Percentiles rank a stretch among this genome's conserved stretches.
Conservation (phyloP, 2,329 filamentous ascomycete genomes). For the Diaporthe destruens region DNA sequence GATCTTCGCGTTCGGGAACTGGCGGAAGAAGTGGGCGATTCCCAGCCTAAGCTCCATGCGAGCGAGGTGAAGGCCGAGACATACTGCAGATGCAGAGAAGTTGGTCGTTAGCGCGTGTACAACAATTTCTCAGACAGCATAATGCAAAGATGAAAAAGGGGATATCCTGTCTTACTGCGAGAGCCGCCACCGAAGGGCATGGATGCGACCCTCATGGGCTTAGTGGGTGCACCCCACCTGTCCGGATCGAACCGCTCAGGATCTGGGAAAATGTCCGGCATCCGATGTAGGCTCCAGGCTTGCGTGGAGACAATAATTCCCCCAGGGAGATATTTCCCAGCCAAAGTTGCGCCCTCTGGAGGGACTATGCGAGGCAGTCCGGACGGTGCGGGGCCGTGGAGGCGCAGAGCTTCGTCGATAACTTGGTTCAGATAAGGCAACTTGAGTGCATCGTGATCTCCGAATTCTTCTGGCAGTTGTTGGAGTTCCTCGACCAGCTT, state of each 20-base stretch:
- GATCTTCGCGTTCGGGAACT: conserved; percentile 48
- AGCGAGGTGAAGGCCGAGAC: conserved; percentile 68
- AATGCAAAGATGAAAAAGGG: not conserved
- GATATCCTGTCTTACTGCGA: conserved; percentile 43
- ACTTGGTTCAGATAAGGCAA: conserved; percentile 57
- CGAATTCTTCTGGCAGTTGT: conserved; percentile 50
- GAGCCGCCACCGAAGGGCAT: conserved; percentile 50
- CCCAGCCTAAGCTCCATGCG: conserved; percentile 65
- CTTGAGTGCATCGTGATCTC: conserved; percentile 50
- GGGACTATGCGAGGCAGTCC: conserved; percentile 57
- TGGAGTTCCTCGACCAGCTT: conserved; percentile 53
- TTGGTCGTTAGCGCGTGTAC: conserved; percentile 44
- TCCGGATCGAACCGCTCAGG: conserved; percentile 53
- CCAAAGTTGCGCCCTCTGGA: conserved; percentile 53
- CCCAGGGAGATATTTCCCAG: conserved; percentile 55
- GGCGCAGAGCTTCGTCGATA: conserved; percentile 60
- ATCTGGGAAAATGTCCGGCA: conserved; percentile 55
- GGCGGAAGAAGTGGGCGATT: conserved; percentile 61
- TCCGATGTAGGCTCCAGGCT: conserved; percentile 61
- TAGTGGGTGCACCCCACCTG: conserved; percentile 53
- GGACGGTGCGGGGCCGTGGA: conserved; percentile 56
- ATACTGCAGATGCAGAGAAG: conserved; percentile 59
- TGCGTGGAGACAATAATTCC: conserved; percentile 57
- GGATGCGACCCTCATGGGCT: conserved; percentile 47
- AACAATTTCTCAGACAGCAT: not conserved